These are phyloP conservation scores for Jamesozyma lodderae DNA, from an alignment of 805 yeast genomes.

Conservation along the genomic window DNA sequence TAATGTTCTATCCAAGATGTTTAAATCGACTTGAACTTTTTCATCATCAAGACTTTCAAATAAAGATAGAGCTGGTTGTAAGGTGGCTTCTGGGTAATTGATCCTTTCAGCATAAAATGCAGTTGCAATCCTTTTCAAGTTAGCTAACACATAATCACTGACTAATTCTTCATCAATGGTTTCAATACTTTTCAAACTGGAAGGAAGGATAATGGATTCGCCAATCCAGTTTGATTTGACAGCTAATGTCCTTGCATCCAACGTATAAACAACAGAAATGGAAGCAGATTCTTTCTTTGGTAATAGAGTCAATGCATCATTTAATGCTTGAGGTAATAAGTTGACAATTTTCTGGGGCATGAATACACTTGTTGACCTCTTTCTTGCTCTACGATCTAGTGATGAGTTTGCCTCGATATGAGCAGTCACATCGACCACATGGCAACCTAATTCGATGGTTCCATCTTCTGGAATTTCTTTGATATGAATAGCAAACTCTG, in stretches of 20 bases:
- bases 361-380: constrained; percentile 81
- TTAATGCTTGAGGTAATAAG: constrained; percentile 59
- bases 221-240: constrained; percentile 71
- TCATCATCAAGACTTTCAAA: constrained; percentile 83
- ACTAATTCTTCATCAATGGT: constrained; percentile 16
- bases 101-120: constrained; percentile 22
- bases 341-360: constrained; percentile 66
- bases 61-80: constrained; percentile 43
- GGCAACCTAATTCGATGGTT: constrained; percentile 70
- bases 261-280: constrained; percentile 68
- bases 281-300: constrained; percentile 56
- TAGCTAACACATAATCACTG: constrained; percentile 7
- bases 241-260: constrained; percentile 63
- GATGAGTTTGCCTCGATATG: constrained; percentile 64
- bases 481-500: constrained; percentile 80
- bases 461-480: constrained; percentile 37
- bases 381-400: constrained; percentile 81
- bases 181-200: constrained; percentile 20
- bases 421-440: constrained; percentile 70
- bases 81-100: constrained; percentile 8
- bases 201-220: constrained; percentile 61
- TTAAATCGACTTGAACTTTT: constrained; percentile 58
- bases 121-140: constrained; percentile 19
- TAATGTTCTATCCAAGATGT: constrained; percentile 54
- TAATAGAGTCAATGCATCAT: constrained; percentile 50